Conservation (phyloP, 2,329 filamentous ascomycete genomes). For the Sodiomyces alkalinus region DNA sequence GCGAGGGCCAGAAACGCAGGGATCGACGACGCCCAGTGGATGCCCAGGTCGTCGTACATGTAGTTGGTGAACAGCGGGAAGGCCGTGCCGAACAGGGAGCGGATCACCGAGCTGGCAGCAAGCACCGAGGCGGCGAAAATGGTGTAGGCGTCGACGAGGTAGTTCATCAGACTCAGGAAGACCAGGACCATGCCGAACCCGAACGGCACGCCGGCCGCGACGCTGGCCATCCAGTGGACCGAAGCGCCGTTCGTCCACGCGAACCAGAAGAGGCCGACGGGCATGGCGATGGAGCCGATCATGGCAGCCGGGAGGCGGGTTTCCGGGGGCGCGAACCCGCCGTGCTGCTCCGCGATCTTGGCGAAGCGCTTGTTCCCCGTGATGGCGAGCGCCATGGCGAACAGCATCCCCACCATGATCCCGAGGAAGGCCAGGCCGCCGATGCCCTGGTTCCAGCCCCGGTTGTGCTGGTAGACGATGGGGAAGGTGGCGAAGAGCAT, state of each 20-base stretch:
- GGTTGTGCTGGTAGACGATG: slow-evolving; percentile 43
- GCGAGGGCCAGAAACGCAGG: slow-evolving; percentile 59
- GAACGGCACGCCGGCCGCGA: slow-evolving; percentile 28
- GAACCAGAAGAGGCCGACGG: slow-evolving; percentile 49
- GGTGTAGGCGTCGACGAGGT: slow-evolving; percentile 48
- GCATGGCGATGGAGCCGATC: slow-evolving; percentile 41
- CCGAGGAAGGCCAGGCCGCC: slow-evolving; percentile 49
- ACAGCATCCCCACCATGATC: slow-evolving; percentile 46
- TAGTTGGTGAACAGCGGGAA: slow-evolving; percentile 58
- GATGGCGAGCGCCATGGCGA: slow-evolving; percentile 36
- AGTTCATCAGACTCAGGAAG: slow-evolving; percentile 51
- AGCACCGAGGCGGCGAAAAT: slow-evolving; percentile 65
- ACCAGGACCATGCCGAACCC: slow-evolving; percentile 45
- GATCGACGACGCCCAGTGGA: slow-evolving; percentile 61
- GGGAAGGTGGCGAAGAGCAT: slow-evolving; percentile 39
- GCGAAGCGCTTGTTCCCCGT: slow-evolving; percentile 39
- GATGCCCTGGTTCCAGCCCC: slow-evolving; percentile 42
- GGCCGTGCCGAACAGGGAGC: slow-evolving; percentile 55
- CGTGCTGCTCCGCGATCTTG: slow-evolving; percentile 23
- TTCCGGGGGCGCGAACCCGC: slow-evolving; percentile 47
- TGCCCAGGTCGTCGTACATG: slow-evolving; percentile 45
- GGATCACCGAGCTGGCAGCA: slow-evolving; percentile 56
- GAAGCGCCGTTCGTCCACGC: slow-evolving; percentile 44
- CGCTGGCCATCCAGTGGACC: slow-evolving; percentile 42
- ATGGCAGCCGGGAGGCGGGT: slow-evolving; percentile 45